phyloP scores from a whole-genome alignment of 148 eudicot species.

The Diospyros kaki region DNA sequence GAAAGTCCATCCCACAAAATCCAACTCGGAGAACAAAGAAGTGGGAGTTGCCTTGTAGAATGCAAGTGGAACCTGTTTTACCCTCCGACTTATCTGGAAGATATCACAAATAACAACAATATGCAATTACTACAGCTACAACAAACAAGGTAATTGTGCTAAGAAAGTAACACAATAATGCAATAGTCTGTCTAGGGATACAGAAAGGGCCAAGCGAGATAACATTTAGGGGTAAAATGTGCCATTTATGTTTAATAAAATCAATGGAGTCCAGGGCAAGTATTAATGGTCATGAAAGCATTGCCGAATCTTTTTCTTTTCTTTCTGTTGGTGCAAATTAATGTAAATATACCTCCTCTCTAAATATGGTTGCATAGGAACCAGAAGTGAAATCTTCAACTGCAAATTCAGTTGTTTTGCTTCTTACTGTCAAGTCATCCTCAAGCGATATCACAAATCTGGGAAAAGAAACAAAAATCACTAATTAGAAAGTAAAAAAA shows the following conservation, averaged over 20 bases:
- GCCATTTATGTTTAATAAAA: too few relatives aligned
- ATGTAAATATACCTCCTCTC: constrained; percentile 61
- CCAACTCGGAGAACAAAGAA: constrained; percentile 59
- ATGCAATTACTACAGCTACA: not conserved
- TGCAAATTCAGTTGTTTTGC: constrained; percentile 62
- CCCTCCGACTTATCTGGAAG: constrained; percentile 77
- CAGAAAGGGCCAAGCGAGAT: too few relatives aligned
- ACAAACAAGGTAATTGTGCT: not conserved
- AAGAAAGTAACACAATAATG: not conserved
- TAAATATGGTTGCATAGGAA: constrained; percentile 78
- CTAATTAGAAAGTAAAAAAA: not conserved
- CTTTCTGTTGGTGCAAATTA: not conserved
- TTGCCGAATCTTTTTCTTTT: not conserved
- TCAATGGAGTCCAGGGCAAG: too few relatives aligned
- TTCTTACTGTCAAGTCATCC: constrained; percentile 80
- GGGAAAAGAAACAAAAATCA: not conserved
- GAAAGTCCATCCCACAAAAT: constrained; percentile 83
- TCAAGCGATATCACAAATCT: constrained; percentile 83
- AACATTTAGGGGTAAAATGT: too few relatives aligned
- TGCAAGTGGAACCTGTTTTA: constrained; percentile 85
- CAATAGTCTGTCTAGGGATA: not conserved
- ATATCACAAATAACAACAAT: not conserved
- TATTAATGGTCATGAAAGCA: not conserved
- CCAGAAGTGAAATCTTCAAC: constrained; percentile 84
- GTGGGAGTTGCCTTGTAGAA: constrained; percentile 67